phyloP scores from a whole-genome alignment of 805 yeast genomes.

The Nadsonia fulvescens region DNA sequence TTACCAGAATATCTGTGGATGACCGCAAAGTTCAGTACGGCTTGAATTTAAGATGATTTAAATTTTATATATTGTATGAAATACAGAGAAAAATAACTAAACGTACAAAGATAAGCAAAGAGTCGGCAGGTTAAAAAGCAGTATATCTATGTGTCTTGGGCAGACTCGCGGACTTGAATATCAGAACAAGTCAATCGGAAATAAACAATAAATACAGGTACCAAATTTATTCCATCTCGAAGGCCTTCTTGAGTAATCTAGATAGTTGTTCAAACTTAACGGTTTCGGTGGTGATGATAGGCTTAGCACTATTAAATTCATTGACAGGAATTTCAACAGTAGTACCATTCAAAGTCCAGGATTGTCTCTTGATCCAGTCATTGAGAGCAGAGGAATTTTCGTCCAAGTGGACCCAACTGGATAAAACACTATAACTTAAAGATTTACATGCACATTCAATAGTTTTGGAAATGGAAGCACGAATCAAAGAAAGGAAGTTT shows the following conservation, averaged over 20 bases:
- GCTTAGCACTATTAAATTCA: conserved; percentile 16
- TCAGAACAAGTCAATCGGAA: too few relatives aligned
- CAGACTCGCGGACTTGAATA: too few relatives aligned
- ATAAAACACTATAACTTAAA: conserved; percentile 14
- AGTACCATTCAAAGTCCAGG: conserved; percentile 16
- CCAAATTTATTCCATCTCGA: too few relatives aligned
- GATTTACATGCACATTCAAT: conserved; percentile 14
- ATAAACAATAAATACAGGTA: too few relatives aligned
- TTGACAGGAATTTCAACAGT: conserved; percentile 12
- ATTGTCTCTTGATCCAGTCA: conserved; percentile 13
- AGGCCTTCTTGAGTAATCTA: conserved; percentile 16
- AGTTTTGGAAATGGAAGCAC: conserved; percentile 17
- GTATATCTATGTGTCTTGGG: too few relatives aligned
- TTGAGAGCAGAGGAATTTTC: conserved; percentile 12
- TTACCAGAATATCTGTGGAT: too few relatives aligned
- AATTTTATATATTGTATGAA: too few relatives aligned
- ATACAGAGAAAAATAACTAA: too few relatives aligned
- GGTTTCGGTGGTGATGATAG: conserved; percentile 13
- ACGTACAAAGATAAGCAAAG: too few relatives aligned
- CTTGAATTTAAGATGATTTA: too few relatives aligned
- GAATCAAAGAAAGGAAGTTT: conserved; percentile 18
- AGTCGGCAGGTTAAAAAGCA: too few relatives aligned
- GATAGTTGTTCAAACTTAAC: conserved; percentile 17
- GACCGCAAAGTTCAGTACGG: too few relatives aligned
- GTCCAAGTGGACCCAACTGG: conserved; percentile 15